Evolutionary conservation across 208 protist genomes (phyloP).

Genomic region (Trypanosoma vivax): DNA sequence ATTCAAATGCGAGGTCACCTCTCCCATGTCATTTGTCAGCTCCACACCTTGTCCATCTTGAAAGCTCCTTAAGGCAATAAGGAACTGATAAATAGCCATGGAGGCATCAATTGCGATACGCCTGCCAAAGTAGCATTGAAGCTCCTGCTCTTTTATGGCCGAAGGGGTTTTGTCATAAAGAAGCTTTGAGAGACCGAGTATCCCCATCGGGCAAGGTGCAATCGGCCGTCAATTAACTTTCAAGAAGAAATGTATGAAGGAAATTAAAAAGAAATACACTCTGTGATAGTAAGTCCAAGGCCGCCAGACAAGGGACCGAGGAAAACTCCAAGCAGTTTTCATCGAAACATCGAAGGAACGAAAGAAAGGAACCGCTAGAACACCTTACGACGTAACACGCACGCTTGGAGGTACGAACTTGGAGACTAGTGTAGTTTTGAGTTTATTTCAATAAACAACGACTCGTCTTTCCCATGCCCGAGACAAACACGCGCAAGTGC

Average conservation of each 20-base stretch:
- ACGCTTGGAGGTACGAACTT: too few species aligned
- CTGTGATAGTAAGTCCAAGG: too few species aligned
- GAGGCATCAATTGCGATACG: conserved; percentile 99
- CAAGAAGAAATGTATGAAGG: neutral
- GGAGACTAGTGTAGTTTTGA: too few species aligned
- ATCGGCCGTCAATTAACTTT: neutral
- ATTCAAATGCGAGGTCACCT: conserved; percentile 97
- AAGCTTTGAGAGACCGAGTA: conserved; percentile 94
- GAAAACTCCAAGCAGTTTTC: too few species aligned
- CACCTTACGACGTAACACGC: too few species aligned
- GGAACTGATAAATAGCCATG: conserved; percentile 99
- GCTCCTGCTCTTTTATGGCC: conserved; percentile 87
- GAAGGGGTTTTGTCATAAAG: conserved; percentile 92
- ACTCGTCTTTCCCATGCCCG: too few species aligned
- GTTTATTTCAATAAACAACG: too few species aligned
- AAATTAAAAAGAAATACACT: neutral
- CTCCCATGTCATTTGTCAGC: conserved; percentile 95
- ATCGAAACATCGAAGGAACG: too few species aligned
- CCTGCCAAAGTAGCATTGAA: conserved; percentile 97
- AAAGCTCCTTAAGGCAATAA: conserved; percentile 93
- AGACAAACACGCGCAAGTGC: too few species aligned
- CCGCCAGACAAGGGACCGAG: too few species aligned
- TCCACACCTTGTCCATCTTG: conserved; percentile 83
- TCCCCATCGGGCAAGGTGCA: conserved; percentile 90
- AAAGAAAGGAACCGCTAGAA: too few species aligned